Conservation (phyloP, 2,329 filamentous ascomycete species). For the Cladosporium sp. region DNA sequence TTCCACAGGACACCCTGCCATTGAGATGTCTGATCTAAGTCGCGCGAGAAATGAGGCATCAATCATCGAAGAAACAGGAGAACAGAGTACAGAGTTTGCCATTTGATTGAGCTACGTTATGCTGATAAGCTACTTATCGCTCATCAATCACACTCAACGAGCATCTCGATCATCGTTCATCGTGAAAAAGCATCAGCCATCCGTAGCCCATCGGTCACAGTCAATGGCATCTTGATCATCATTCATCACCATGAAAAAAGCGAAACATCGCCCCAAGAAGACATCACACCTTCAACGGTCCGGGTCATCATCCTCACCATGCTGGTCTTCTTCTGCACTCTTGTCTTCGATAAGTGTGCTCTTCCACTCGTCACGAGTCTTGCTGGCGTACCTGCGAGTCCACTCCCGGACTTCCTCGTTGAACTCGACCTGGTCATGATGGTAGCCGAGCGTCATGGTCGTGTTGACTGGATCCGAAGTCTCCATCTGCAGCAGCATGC, state of each 20-base stretch:
- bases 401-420: slow-evolving; percentile 29
- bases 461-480: slow-evolving; percentile 31
- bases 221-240: no score
- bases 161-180: no score
- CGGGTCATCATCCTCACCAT: background rate
- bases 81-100: no score
- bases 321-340: background rate
- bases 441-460: slow-evolving; percentile 30
- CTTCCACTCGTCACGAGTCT: slow-evolving; percentile 29
- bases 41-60: no score
- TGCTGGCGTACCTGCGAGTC: slow-evolving; percentile 28
- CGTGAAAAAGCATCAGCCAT: background rate
- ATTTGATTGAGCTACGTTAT: no score
- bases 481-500: slow-evolving; percentile 33
- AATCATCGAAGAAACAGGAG: no score
- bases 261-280: background rate
- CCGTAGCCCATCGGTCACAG: no score
- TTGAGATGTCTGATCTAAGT: no score
- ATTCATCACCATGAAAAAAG: background rate
- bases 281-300: background rate
- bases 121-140: no score
- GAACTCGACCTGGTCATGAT: slow-evolving; percentile 32
- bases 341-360: slow-evolving; percentile 16
- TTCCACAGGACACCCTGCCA: no score
- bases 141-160: no score